Conservation (phyloP, 192 early-diverging fungal species). For the Rhizophagus clarus region DNA sequence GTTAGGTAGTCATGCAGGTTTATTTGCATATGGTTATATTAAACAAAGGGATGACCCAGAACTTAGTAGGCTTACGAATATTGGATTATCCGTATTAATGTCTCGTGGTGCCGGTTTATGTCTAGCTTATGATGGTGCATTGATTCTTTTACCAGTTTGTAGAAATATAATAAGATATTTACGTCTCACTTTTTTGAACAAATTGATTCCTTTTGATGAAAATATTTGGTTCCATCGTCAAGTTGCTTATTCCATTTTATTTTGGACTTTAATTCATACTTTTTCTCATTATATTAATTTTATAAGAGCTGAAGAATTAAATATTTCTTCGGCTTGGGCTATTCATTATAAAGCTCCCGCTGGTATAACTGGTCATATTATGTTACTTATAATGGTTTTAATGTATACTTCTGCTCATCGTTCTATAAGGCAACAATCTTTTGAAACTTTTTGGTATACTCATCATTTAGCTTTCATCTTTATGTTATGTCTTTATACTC, state of each 20-base stretch:
- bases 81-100: slow-evolving; percentile 52
- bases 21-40: slow-evolving; percentile 55
- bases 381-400: slow-evolving; percentile 62
- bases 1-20: slow-evolving; percentile 42
- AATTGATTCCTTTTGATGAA: slow-evolving; percentile 72
- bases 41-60: slow-evolving; percentile 53
- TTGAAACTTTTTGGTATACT: slow-evolving; percentile 78
- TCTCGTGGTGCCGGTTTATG: slow-evolving; percentile 63
- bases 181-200: slow-evolving; percentile 55
- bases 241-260: slow-evolving; percentile 62
- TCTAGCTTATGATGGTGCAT: slow-evolving; percentile 53
- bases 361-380: slow-evolving; percentile 69
- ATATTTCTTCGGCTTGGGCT: slow-evolving; percentile 3
- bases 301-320: slow-evolving; percentile 39
- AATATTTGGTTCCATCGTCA: slow-evolving; percentile 79
- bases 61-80: slow-evolving; percentile 50
- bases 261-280: slow-evolving; percentile 63
- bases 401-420: slow-evolving; percentile 67
- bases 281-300: slow-evolving; percentile 62
- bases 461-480: slow-evolving; percentile 77
- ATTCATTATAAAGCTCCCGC: slow-evolving; percentile 46
- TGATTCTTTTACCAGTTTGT: slow-evolving; percentile 60
- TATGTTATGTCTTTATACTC: slow-evolving; percentile 65
- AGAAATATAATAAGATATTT: slow-evolving; percentile 65
- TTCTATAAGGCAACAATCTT: slow-evolving; percentile 58